A percentile compares a stretch with the other conserved stretches of the same genome.
phyloP scores from a whole-genome alignment of 805 yeast genomes.

The Metschnikowia similis region DNA sequence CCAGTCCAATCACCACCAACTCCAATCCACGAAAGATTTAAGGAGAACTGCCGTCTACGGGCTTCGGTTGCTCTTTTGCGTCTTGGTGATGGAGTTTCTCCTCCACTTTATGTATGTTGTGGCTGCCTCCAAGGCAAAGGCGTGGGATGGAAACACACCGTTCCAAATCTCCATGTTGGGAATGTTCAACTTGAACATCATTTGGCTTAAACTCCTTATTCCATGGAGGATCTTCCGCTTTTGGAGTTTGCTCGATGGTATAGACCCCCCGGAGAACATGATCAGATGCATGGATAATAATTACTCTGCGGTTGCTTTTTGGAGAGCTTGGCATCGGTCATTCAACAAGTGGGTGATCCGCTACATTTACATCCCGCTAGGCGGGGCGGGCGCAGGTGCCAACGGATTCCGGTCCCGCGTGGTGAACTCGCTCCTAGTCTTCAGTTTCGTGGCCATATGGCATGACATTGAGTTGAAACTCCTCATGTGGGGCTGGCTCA shows the following conservation, averaged over 20 bases:
- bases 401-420: constrained; percentile 47
- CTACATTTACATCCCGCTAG: constrained; percentile 87
- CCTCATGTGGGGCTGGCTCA: constrained; percentile 93
- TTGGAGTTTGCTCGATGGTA: constrained; percentile 89
- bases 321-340: constrained; percentile 99
- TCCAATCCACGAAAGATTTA: constrained; percentile 52
- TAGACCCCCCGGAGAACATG: constrained; percentile 98
- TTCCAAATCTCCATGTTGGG: constrained; percentile 95
- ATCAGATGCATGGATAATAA: constrained; percentile 92
- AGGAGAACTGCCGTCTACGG: constrained; percentile 59
- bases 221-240: constrained; percentile 96
- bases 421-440: constrained; percentile 76
- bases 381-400: constrained; percentile 65
- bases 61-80: constrained; percentile 62
- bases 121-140: constrained; percentile 83
- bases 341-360: constrained; percentile 86
- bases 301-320: constrained; percentile 88
- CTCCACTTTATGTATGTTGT: constrained; percentile 89
- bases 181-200: constrained; percentile 78
- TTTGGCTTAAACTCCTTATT: constrained; percentile 87
- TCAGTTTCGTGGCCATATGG: constrained; percentile 96
- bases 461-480: constrained; percentile 90
- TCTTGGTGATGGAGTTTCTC: constrained; percentile 83
- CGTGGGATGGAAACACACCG: constrained; percentile 87
- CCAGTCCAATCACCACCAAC: constrained; percentile 54